These are phyloP conservation scores for Schoenoplectus triqueter DNA, from an alignment of 202 grass and related monocot genomes.

Conservation along the genomic window DNA sequence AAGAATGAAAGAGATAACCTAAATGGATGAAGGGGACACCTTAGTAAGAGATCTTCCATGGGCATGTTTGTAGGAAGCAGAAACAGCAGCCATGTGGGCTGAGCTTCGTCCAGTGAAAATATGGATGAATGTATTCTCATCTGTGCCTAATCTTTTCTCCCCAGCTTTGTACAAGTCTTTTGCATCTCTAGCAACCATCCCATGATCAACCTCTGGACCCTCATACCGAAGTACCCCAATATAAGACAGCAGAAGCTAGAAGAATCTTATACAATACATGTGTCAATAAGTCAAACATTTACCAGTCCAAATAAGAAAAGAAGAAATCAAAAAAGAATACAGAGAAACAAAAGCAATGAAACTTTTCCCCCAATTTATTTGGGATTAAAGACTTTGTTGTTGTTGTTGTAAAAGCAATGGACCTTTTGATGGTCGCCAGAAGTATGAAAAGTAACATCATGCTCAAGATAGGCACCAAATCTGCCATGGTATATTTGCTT, in stretches of 20 bases:
- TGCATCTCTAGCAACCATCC: constrained; percentile 72
- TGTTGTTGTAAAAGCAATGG: neutral
- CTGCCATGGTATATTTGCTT: constrained; percentile 80
- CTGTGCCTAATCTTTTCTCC: constrained; percentile 86
- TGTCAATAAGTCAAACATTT: constrained; percentile 34
- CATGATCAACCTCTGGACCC: constrained; percentile 86
- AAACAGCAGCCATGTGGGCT: constrained; percentile 78
- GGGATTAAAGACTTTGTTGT: too few species aligned
- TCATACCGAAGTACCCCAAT: constrained; percentile 76
- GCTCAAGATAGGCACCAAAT: constrained; percentile 79
- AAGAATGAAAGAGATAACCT: neutral
- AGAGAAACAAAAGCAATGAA: constrained; percentile 16
- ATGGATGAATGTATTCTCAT: constrained; percentile 81
- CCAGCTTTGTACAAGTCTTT: constrained; percentile 97
- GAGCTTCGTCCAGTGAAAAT: constrained; percentile 88
- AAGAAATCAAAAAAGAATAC: neutral
- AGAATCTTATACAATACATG: constrained; percentile 25
- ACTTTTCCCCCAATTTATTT: too few species aligned
- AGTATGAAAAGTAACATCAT: constrained; percentile 61
- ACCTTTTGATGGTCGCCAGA: constrained; percentile 94
- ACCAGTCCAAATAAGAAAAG: constrained; percentile 17
- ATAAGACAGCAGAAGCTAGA: constrained; percentile 77
- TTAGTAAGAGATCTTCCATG: constrained; percentile 76
- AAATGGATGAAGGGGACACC: constrained; percentile 45
- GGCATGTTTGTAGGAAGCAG: constrained; percentile 80